phyloP scores from a whole-genome alignment of 202 grass and related monocot genomes.

The Schoenoplectus tabernaemontani region DNA sequence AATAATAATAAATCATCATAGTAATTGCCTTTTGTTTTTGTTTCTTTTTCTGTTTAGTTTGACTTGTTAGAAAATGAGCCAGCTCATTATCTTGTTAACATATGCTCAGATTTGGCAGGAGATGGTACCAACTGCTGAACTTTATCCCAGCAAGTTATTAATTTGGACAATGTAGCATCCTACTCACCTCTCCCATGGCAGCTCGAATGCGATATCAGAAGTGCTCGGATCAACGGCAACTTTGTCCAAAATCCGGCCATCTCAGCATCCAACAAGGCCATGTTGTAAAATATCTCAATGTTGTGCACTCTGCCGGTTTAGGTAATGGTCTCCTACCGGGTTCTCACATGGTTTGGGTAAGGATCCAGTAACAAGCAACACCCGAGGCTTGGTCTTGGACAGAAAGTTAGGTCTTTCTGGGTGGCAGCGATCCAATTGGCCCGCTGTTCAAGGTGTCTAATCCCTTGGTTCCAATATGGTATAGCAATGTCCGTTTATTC shows the following conservation, averaged over 20 bases:
- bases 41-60: no score
- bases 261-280: conserved; percentile 84
- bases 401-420: conserved; percentile 72
- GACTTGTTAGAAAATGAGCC: not conserved
- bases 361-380: conserved; percentile 85
- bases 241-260: conserved; percentile 98
- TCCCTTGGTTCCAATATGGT: conserved; percentile 70
- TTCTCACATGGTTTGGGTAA: conserved; percentile 97
- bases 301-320: conserved; percentile 90
- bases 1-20: no score
- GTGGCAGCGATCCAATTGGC: conserved; percentile 61
- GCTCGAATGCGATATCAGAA: conserved; percentile 94
- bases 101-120: not conserved
- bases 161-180: not conserved
- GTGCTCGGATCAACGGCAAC: conserved; percentile 78
- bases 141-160: not conserved
- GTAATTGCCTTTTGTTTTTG: no score
- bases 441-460: conserved; percentile 82
- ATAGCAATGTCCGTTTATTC: conserved; percentile 26
- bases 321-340: conserved; percentile 92
- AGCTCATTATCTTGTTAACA: not conserved
- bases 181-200: conserved; percentile 81
- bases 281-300: conserved; percentile 96
- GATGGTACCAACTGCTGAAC: not conserved
- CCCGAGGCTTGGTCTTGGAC: conserved; percentile 69